Conservation (phyloP, 768 basidiomycete species). For the Boletales sp. region DNA sequence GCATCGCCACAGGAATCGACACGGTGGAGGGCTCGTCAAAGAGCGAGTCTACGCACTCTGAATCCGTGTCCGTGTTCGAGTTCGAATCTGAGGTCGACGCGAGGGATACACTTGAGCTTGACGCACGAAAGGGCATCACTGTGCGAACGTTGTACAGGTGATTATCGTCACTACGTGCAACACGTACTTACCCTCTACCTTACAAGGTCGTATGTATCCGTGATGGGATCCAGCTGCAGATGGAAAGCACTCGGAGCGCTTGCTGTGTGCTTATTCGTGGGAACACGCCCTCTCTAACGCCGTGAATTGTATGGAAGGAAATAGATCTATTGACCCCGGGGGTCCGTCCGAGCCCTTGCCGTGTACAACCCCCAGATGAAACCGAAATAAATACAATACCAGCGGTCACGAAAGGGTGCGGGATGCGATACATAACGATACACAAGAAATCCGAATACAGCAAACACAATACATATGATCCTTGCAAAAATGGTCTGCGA, state of each 20-base stretch:
- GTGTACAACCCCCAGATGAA: background rate
- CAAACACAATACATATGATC: background rate
- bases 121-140: constrained; percentile 10
- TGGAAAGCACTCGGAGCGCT: background rate
- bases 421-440: background rate
- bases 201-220: background rate
- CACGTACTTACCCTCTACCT: constrained; percentile 7
- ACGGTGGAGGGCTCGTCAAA: constrained; percentile 42
- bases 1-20: constrained; percentile 22
- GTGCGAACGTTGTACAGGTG: background rate
- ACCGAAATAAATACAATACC: background rate
- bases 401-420: background rate
- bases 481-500: background rate
- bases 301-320: background rate
- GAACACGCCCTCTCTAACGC: constrained; percentile 10
- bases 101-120: background rate
- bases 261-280: constrained; percentile 12
- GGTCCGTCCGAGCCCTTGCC: no score
- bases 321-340: no score
- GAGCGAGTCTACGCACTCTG: constrained; percentile 40
- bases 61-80: constrained; percentile 12
- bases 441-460: background rate
- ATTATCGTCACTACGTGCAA: background rate
- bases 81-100: constrained; percentile 6
- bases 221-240: constrained; percentile 3